These are phyloP conservation scores for Periglandula ipomoeae DNA, from an alignment of 2,329 filamentous ascomycete species.

Conservation along the genomic window DNA sequence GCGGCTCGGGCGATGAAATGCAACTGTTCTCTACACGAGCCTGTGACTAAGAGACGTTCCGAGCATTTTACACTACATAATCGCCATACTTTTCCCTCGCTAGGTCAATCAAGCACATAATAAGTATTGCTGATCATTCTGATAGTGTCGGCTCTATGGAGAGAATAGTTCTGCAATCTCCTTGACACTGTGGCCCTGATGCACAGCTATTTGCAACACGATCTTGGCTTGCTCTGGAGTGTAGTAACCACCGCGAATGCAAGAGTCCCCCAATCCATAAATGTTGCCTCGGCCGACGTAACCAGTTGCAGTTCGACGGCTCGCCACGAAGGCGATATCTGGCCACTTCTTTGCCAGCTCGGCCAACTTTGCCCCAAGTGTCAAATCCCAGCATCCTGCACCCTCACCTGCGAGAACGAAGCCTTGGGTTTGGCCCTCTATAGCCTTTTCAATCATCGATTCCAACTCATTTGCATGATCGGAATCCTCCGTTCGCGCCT, in stretches of 20 bases:
- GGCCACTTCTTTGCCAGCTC: slow-evolving; percentile 31
- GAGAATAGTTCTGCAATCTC: slow-evolving; percentile 5
- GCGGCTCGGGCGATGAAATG: no score
- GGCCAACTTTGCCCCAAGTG: slow-evolving; percentile 30
- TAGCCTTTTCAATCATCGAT: neutral
- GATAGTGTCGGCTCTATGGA: no score
- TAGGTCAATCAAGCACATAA: no score
- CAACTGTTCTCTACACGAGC: no score
- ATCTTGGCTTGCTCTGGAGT: slow-evolving; percentile 48
- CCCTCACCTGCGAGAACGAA: slow-evolving; percentile 48
- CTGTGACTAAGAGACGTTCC: no score
- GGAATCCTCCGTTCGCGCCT: neutral
- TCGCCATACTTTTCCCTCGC: no score
- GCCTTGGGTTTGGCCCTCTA: slow-evolving; percentile 19
- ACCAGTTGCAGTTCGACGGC: slow-evolving; percentile 41
- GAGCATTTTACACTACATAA: no score
- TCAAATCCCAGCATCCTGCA: slow-evolving; percentile 37
- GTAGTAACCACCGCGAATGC: slow-evolving; percentile 37
- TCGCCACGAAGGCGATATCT: slow-evolving; percentile 36
- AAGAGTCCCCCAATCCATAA: slow-evolving; percentile 10
- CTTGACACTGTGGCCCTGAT: slow-evolving; percentile 16
- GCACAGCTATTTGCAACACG: slow-evolving; percentile 34
- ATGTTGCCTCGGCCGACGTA: slow-evolving; percentile 36
- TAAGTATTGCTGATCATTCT: no score
- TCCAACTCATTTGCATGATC: neutral